These are phyloP conservation scores for Chytriomyces sp. DNA, from an alignment of 192 early-diverging fungal genomes.

Conservation along the genomic window DNA sequence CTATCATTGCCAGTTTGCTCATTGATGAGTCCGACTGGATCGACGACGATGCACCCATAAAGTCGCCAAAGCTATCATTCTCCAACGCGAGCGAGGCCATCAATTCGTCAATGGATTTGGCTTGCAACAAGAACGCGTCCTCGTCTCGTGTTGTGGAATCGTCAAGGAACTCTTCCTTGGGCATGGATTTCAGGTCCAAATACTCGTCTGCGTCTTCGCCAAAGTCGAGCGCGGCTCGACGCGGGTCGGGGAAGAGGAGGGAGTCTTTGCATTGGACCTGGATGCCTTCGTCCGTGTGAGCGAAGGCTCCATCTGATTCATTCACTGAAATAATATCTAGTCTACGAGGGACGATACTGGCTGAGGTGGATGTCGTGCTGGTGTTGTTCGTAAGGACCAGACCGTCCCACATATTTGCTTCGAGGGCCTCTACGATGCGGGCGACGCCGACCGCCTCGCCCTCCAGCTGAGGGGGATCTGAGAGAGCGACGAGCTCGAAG, in stretches of 20 bases:
- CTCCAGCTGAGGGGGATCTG: not conserved
- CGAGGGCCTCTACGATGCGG: constrained; percentile 8
- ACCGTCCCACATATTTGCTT: constrained; percentile 27
- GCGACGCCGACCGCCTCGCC: not conserved
- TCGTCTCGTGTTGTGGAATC: not conserved
- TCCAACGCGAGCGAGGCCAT: not conserved
- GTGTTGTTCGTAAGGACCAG: not conserved
- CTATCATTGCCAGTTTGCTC: not conserved
- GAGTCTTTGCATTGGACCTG: not conserved
- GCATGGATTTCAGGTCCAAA: not conserved
- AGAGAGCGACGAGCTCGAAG: constrained; percentile 2
- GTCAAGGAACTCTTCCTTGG: not conserved
- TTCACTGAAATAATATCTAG: not conserved
- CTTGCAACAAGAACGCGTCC: not conserved
- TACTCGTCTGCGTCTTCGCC: constrained; percentile 12
- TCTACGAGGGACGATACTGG: not conserved
- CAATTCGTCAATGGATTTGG: constrained; percentile 1
- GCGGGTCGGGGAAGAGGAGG: not conserved
- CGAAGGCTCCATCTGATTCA: not conserved
- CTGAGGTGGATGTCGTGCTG: not conserved
- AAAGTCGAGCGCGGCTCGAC: constrained; percentile 16
- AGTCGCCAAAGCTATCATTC: not conserved
- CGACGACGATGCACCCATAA: not conserved
- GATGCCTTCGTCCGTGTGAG: not conserved
- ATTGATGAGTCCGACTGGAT: not conserved